Percentiles rank a stretch among this genome's conserved stretches.
Evolutionary conservation across 768 basidiomycete genomes (phyloP).

Genomic region (Boletus vinaceobasis): DNA sequence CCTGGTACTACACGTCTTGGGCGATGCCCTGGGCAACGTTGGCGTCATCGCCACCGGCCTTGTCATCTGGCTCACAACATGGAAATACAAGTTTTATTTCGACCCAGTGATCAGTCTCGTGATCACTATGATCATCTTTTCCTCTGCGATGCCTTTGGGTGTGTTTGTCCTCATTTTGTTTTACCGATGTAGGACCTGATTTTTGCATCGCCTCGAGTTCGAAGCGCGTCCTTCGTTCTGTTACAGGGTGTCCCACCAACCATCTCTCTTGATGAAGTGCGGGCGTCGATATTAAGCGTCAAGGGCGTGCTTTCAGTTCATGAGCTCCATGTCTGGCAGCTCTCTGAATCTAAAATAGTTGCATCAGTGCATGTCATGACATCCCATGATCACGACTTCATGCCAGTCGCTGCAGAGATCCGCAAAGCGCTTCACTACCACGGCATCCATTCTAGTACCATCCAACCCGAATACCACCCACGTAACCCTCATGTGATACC

Average conservation of each 20-base stretch:
- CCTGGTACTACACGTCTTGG: constrained; percentile 88
- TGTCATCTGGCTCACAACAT: constrained; percentile 86
- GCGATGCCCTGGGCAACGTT: constrained; percentile 96
- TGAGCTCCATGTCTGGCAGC: constrained; percentile 96
- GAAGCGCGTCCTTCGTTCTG: constrained; percentile 90
- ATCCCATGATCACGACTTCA: constrained; percentile 80
- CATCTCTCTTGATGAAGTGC: constrained; percentile 86
- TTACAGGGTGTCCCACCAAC: constrained; percentile 91
- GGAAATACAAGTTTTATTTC: constrained; percentile 85
- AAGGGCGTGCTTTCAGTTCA: constrained; percentile 83
- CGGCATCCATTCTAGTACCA: constrained; percentile 93
- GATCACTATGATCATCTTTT: constrained; percentile 96
- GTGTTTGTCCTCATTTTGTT: constrained; percentile 17
- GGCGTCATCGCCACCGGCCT: constrained; percentile 96
- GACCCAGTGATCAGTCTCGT: constrained; percentile 92
- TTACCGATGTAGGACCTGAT: constrained; percentile 1
- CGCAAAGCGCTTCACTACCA: constrained; percentile 81
- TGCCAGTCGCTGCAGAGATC: constrained; percentile 83
- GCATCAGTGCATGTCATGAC: constrained; percentile 95
- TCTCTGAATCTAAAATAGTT: constrained; percentile 92
- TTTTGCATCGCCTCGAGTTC: constrained; percentile 44
- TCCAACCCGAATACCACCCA: constrained; percentile 81
- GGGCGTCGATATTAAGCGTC: constrained; percentile 73
- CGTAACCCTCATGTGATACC: constrained; percentile 31
- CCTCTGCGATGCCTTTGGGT: constrained; percentile 90